Conservation (phyloP, 1,284 basidiomycete genomes). For the Clitocybe nebularis region DNA sequence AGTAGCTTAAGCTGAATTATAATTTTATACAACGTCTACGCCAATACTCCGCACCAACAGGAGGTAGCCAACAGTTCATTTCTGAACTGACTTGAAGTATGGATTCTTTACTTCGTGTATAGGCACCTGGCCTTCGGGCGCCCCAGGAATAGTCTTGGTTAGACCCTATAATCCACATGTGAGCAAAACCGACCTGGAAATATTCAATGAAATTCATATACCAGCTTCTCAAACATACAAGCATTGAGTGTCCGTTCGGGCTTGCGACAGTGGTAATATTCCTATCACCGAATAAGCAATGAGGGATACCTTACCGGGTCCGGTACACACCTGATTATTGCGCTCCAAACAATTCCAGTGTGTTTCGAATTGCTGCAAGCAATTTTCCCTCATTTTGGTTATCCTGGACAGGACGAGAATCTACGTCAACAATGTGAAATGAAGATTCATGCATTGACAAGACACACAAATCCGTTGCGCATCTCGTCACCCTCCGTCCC, state of each 20-base stretch:
- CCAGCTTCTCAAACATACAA: constrained; percentile 97
- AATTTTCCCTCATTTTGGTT: constrained; percentile 90
- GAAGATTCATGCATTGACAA: constrained; percentile 19
- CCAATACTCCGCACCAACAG: background rate
- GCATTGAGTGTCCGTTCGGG: constrained; percentile 88
- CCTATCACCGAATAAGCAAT: constrained; percentile 42
- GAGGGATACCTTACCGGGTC: background rate
- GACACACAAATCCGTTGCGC: constrained; percentile 88
- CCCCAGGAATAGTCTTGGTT: constrained; percentile 89
- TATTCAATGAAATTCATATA: no score
- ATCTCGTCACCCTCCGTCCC: constrained; percentile 93
- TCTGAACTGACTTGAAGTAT: constrained; percentile 74
- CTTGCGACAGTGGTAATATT: constrained; percentile 89
- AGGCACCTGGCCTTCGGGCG: constrained; percentile 80
- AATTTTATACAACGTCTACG: constrained; percentile 19
- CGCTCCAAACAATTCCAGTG: constrained; percentile 96
- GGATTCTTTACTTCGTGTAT: constrained; percentile 91
- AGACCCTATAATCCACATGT: constrained; percentile 59
- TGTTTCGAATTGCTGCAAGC: constrained; percentile 82
- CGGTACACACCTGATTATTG: constrained; percentile 83
- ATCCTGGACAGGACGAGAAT: constrained; percentile 53
- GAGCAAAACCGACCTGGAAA: background rate
- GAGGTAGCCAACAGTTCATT: constrained; percentile 23
- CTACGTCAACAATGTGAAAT: background rate
- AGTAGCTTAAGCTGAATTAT: constrained; percentile 9